Conservation (phyloP, 306 rosid genomes). For the Malus sylvestris region DNA sequence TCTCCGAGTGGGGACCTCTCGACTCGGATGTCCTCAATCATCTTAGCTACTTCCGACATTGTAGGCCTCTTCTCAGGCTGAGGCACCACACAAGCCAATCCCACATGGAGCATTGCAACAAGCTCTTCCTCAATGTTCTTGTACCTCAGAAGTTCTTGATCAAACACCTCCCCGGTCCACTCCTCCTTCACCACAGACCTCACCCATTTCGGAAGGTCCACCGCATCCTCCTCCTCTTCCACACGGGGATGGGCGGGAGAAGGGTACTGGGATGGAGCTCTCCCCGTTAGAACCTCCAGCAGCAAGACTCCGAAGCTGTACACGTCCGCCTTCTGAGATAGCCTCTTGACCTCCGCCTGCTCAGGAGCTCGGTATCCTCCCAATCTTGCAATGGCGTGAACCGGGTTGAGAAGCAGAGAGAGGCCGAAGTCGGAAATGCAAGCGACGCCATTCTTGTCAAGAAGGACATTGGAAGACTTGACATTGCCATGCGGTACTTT, state of each 20-base stretch:
- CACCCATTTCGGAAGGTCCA: conserved; percentile 91
- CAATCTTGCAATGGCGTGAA: conserved; percentile 82
- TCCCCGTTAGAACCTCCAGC: conserved; percentile 80
- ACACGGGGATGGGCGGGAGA: conserved; percentile 39
- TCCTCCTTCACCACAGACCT: conserved; percentile 91
- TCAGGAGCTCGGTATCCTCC: conserved; percentile 96
- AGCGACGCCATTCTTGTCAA: conserved; percentile 87
- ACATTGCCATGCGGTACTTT: conserved; percentile 90
- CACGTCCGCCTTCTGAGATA: conserved; percentile 83
- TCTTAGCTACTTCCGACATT: conserved; percentile 74
- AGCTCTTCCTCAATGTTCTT: conserved; percentile 99
- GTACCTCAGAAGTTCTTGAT: conserved; percentile 78
- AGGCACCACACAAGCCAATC: conserved; percentile 64
- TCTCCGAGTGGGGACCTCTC: conserved; percentile 92
- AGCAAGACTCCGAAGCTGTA: conserved; percentile 80
- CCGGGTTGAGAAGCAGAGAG: conserved; percentile 74
- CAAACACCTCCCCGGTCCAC: conserved; percentile 98
- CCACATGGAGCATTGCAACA: conserved; percentile 86
- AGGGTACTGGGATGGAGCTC: conserved; percentile 70
- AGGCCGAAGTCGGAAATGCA: conserved; percentile 90
- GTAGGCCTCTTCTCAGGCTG: conserved; percentile 87
- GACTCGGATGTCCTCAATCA: conserved; percentile 91
- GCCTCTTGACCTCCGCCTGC: conserved; percentile 63
- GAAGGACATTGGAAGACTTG: conserved; percentile 85
- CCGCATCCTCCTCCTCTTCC: conserved; percentile 44